A percentile compares a stretch with the other conserved stretches of the same genome.
These are phyloP conservation scores for Arthrobotrys musiformis DNA, from an alignment of 2,329 filamentous ascomycete species.

Conservation along the genomic window DNA sequence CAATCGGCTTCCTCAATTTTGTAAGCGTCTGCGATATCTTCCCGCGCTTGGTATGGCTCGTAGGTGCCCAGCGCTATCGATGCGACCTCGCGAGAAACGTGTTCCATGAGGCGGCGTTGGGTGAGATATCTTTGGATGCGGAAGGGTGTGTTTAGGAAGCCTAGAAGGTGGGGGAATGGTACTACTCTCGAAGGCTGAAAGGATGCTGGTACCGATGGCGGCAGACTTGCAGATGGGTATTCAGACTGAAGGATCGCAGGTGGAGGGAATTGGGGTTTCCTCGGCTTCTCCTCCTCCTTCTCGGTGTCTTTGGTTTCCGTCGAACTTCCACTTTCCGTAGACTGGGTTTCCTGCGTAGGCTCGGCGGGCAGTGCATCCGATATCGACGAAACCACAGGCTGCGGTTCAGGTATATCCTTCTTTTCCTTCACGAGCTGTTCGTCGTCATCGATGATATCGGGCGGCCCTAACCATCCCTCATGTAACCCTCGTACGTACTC, in stretches of 20 bases:
- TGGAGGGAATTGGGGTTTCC: constrained; percentile 72
- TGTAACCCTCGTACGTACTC: constrained; percentile 93
- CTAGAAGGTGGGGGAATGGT: constrained; percentile 86
- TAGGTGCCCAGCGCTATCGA: constrained; percentile 77
- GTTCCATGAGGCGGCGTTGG: constrained; percentile 83
- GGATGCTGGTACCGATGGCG: constrained; percentile 73
- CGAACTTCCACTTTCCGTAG: constrained; percentile 58
- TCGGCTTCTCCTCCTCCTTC: constrained; percentile 70
- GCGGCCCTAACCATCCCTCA: constrained; percentile 93
- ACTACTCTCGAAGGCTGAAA: constrained; percentile 79
- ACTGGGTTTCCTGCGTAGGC: constrained; percentile 56
- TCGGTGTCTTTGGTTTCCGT: constrained; percentile 58
- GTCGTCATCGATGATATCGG: constrained; percentile 70
- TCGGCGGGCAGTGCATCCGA: constrained; percentile 53
- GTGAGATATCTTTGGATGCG: constrained; percentile 89
- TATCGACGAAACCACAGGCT: constrained; percentile 57
- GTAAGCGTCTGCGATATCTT: constrained; percentile 43
- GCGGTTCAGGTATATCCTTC: constrained; percentile 60
- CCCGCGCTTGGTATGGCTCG: constrained; percentile 64
- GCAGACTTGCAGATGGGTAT: constrained; percentile 75
- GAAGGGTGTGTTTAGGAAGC: constrained; percentile 88
- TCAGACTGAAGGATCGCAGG: constrained; percentile 79
- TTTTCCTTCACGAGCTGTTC: not conserved
- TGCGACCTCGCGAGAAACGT: constrained; percentile 86
- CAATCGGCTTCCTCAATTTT: constrained; percentile 53